These are phyloP conservation scores for Moniliella sp. DNA, from an alignment of 1,284 basidiomycete species.

Conservation along the genomic window DNA sequence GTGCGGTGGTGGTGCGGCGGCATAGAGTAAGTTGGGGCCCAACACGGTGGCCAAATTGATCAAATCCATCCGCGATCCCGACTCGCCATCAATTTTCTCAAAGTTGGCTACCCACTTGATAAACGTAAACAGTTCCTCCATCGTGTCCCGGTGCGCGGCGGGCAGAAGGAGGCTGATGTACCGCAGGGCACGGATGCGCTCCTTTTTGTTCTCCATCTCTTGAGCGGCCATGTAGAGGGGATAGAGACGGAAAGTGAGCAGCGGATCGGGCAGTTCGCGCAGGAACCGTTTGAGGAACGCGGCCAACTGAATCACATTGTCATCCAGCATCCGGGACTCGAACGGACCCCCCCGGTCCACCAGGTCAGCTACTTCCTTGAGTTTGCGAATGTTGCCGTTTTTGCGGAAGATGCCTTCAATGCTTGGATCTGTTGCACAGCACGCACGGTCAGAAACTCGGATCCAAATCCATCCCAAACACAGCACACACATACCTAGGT, in stretches of 20 bases:
- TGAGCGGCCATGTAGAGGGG: conserved; percentile 68
- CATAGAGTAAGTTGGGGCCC: conserved; percentile 75
- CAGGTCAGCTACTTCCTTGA: conserved; percentile 71
- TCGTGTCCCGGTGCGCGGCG: conserved; percentile 77
- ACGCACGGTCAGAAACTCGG: conserved; percentile 1
- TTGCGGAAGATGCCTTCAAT: conserved; percentile 91
- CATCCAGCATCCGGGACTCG: conserved; percentile 40
- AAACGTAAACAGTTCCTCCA: conserved; percentile 94
- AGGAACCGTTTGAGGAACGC: conserved; percentile 92
- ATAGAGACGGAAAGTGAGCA: conserved; percentile 83
- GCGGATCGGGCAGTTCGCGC: conserved; percentile 79
- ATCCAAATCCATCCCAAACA: neutral
- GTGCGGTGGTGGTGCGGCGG: too few species aligned
- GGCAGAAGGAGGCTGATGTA: conserved; percentile 69
- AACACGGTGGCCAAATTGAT: conserved; percentile 88
- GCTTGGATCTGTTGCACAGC: neutral
- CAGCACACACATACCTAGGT: conserved; percentile 58
- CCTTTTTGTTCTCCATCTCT: conserved; percentile 54
- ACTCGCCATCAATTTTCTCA: conserved; percentile 90
- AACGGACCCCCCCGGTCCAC: conserved; percentile 47
- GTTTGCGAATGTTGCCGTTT: conserved; percentile 82
- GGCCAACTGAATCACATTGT: conserved; percentile 90
- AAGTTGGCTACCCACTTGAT: conserved; percentile 98
- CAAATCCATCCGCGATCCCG: conserved; percentile 94
- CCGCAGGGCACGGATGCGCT: conserved; percentile 64